phyloP scores from a whole-genome alignment of 208 protist genomes.

The Porcisia deanei region DNA sequence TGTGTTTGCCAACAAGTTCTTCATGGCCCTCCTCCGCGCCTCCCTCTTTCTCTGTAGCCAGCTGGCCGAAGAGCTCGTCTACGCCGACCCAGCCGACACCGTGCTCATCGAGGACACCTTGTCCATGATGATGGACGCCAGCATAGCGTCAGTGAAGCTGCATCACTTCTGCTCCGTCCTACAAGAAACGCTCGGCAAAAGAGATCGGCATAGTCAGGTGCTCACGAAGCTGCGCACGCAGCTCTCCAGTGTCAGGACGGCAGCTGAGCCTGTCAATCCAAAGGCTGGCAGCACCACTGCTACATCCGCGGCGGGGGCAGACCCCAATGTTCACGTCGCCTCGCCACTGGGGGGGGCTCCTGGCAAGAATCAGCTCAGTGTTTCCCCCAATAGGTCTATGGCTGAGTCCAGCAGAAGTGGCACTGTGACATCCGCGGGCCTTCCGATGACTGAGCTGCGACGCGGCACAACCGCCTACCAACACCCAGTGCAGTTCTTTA shows the following conservation, averaged over 20 bases:
- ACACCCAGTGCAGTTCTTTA: constrained; percentile 81
- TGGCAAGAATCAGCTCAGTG: not conserved
- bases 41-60: constrained; percentile 70
- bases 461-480: constrained; percentile 12
- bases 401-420: not conserved
- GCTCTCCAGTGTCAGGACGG: constrained; percentile 20
- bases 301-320: not conserved
- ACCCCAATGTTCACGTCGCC: not conserved
- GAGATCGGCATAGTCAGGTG: constrained; percentile 30
- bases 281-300: not conserved
- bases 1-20: constrained; percentile 58
- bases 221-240: constrained; percentile 49
- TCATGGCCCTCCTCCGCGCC: constrained; percentile 71
- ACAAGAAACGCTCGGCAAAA: constrained; percentile 21
- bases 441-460: constrained; percentile 1
- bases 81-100: constrained; percentile 69
- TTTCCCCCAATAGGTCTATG: not conserved
- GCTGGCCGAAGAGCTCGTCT: constrained; percentile 59
- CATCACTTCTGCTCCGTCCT: constrained; percentile 70
- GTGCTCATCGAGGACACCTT: constrained; percentile 87
- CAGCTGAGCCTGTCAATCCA: not conserved
- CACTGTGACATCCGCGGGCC: not conserved
- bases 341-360: not conserved
- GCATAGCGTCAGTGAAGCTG: constrained; percentile 79
- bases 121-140: constrained; percentile 88